Base-by-base conservation (phyloP, 768 basidiomycete genomes). In the Hirschioporus abietinus region DNA sequence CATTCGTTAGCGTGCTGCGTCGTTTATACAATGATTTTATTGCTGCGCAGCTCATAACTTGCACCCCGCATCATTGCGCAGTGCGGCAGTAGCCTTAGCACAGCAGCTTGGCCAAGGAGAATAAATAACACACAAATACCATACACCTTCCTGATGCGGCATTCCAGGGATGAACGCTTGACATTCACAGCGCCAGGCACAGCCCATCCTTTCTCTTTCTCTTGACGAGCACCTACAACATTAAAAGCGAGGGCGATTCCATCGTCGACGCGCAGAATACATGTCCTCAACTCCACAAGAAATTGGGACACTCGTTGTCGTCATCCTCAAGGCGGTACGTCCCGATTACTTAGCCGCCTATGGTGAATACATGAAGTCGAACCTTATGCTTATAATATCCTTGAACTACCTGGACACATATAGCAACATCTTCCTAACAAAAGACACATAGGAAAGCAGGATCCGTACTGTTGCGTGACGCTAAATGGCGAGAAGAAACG, bases 391-490 rank as follows among this genome's bases (percentile, higher is more conserved):
- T 62, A 52, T 64, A 23, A 35, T 63, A 17, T 23, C 18, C 60
- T 66, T 36, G 42, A n/a, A 7, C 66, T 26, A 20, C 64, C 23
- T n/a, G 25, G 52, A 20, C 58, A 35, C 57, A 35, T 64, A 57
- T 75, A 95, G 93, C 90, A 89, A 77, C 92, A 95, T 78, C 81
- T 95, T 64, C 93, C 93, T 20, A 95, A 95, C 72, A 95, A 95
- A 80, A 83, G 90, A 71, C 90, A 94, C 76, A 96, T 95, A 61
- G 93, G 93, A 70, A 99, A 99, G 79, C 97, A 99, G 77, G 95
- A 98, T 76, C 97, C 97, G 0, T 99, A 96, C 77, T 97, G 95
- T 71, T 79, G 88, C 25, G 84, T 96, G 26, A 80, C 83, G 3
- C 80, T 95, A 64, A 90, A 93, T 73, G 88, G 88, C 63, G 90